Evolutionary conservation across 441 rosid genomes (phyloP).

Genomic region (Adansonia grandidieri): DNA sequence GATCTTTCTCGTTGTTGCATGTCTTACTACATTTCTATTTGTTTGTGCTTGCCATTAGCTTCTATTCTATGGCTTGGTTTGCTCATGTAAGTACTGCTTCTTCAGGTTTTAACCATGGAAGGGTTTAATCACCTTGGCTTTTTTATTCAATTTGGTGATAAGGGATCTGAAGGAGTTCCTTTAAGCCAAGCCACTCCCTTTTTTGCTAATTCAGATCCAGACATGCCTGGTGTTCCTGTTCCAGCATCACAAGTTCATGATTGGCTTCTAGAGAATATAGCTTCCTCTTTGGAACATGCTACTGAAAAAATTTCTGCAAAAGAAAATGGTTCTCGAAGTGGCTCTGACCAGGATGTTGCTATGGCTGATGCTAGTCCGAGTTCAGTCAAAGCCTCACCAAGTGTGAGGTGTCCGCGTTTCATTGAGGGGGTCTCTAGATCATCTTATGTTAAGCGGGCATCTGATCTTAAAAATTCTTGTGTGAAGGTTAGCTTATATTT

Average conservation of each 20-base stretch:
- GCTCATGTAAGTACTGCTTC: constrained; percentile 31
- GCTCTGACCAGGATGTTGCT: constrained; percentile 82
- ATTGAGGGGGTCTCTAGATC: constrained; percentile 96
- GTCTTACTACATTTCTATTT: constrained; percentile 18
- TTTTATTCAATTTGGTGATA: constrained; percentile 92
- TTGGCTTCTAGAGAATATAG: constrained; percentile 86
- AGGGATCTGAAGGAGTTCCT: constrained; percentile 74
- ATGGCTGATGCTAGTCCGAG: constrained; percentile 88
- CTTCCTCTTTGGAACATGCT: constrained; percentile 71
- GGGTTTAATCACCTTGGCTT: constrained; percentile 95
- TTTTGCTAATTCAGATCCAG: constrained; percentile 97
- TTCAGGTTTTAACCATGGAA: constrained; percentile 88
- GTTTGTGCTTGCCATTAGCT: constrained; percentile 21
- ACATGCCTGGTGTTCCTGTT: constrained; percentile 96
- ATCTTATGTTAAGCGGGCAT: constrained; percentile 82
- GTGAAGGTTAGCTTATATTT: constrained; percentile 68
- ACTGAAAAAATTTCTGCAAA: constrained; percentile 86
- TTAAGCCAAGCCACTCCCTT: constrained; percentile 91
- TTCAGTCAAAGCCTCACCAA: constrained; percentile 63
- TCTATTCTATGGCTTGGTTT: constrained; percentile 18
- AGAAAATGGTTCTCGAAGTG: constrained; percentile 75
- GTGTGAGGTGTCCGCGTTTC: constrained; percentile 68
- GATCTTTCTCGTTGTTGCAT: background rate
- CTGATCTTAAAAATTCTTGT: constrained; percentile 85
- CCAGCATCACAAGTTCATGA: constrained; percentile 88